Base-by-base conservation (phyloP, 2,329 filamentous ascomycete species). In the Sporothrix humicola region DNA sequence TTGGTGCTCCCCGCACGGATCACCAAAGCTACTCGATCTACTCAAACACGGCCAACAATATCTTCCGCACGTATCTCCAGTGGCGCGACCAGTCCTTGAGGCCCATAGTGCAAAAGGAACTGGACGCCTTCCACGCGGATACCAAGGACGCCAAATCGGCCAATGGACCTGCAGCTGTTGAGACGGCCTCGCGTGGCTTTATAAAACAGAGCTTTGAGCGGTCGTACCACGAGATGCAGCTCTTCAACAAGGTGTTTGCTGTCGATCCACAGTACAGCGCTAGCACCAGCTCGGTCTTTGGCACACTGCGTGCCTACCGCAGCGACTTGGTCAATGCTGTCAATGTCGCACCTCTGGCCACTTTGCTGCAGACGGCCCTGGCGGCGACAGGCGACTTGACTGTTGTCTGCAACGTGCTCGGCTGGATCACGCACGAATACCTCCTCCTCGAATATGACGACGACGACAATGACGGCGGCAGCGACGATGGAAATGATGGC, bases 201-300 rank as follows among this genome's bases (percentile, higher is more conserved):
- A 84, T 90, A 75, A 90, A 90, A 78, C 88, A 90, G 78, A 85
- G 83, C 72, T 89, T 89, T 72, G 88, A 90, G 77, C 84, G 87
- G 37, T 85, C 87, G 2, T 87, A 86, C 76, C 85, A 86, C 73
- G 88, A 90, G 77, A 83, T 85, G 37, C 82, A 80, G 23, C 79
- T 90, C 2, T 89, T 90, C 74, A 78, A 82, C 46, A 87, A 84
- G 74, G 82, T 90, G n/a, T 90, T 90, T 75, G 83, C 83, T 31
- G 81, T 90, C 54, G 87, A 89, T 63, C 84, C 87, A 0, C 82
- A 85, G 26, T 89, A 87, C 81, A 88, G 82, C 75, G 82, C 82
- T 0, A 82, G 86, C 26, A 75, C 80, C 0, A 84, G 84, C 52
- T 89, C 87, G 0, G 87, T 84, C 0, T 89, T 87, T 74, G 82